Evolutionary conservation across 2,329 filamentous ascomycete genomes (phyloP).

Genomic region (Ophiosphaerella korrae): DNA sequence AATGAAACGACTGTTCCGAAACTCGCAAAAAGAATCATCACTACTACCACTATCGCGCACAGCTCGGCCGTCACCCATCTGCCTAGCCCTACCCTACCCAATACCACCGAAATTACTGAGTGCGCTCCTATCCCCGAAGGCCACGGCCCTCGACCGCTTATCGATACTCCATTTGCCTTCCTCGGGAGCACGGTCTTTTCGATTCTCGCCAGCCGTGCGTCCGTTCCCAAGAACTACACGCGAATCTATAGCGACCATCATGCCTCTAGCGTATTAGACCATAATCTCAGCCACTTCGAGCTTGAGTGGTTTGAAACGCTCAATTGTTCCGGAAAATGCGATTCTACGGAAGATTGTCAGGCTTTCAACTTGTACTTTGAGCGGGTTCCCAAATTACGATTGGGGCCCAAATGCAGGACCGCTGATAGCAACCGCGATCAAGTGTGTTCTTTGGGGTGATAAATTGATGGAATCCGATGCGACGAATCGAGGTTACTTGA

Average conservation of each 20-base stretch:
- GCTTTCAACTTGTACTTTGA: constrained; percentile 34
- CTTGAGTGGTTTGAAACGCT: constrained; percentile 32
- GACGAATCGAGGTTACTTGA: constrained; percentile 13
- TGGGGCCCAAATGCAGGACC: constrained; percentile 17
- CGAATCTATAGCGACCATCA: constrained; percentile 30
- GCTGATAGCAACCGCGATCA: constrained; percentile 25
- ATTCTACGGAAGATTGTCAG: constrained; percentile 14
- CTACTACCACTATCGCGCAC: background rate
- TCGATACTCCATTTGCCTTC: constrained; percentile 22
- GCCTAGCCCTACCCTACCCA: background rate
- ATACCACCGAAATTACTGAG: background rate
- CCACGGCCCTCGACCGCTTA: constrained; percentile 10
- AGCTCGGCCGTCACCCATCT: background rate
- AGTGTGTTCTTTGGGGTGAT: constrained; percentile 28
- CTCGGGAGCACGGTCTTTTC: constrained; percentile 14
- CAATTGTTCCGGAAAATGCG: constrained; percentile 31
- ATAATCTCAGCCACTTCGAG: constrained; percentile 25
- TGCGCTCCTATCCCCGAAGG: constrained; percentile 1
- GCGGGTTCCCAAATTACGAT: constrained; percentile 18
- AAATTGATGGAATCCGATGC: constrained; percentile 13
- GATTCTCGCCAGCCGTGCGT: constrained; percentile 21
- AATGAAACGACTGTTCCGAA: background rate
- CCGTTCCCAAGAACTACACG: constrained; percentile 31
- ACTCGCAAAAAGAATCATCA: background rate
- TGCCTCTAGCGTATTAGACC: constrained; percentile 23